phyloP scores from a whole-genome alignment of 495 filamentous ascomycete species.

The Neurospora sp. region DNA sequence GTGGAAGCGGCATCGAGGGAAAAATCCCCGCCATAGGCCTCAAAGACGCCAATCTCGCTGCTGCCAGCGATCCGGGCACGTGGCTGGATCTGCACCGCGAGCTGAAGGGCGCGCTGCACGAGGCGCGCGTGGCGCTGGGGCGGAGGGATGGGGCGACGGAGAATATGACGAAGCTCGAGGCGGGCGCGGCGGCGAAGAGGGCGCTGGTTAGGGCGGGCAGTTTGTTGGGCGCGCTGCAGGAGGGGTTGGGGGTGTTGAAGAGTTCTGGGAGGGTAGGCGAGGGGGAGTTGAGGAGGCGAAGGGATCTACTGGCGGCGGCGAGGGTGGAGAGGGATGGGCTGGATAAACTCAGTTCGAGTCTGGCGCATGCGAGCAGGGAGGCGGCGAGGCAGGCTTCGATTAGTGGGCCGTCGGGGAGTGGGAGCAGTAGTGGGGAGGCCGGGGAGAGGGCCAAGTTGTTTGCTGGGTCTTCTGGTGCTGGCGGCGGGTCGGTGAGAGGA shows the following conservation, averaged over 20 bases:
- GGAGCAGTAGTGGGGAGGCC: conserved; percentile 7
- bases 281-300: conserved; percentile 75
- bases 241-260: conserved; percentile 52
- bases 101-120: conserved; percentile 72
- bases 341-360: conserved; percentile 66
- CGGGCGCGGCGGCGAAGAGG: conserved; percentile 70
- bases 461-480: conserved; percentile 11
- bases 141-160: conserved; percentile 62
- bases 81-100: conserved; percentile 85
- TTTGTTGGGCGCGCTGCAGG: conserved; percentile 56
- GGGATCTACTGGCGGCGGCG: conserved; percentile 67
- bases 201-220: conserved; percentile 64
- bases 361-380: conserved; percentile 38
- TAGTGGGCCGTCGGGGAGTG: conserved; percentile 1
- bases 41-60: conserved; percentile 26
- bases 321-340: conserved; percentile 78
- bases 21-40: conserved; percentile 25
- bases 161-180: conserved; percentile 46
- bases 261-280: conserved; percentile 51
- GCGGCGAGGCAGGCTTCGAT: conserved; percentile 4
- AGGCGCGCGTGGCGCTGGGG: conserved; percentile 65
- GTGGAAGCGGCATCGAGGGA: conserved; percentile 21
- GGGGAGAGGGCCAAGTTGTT: conserved; percentile 25
- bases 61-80: conserved; percentile 61
- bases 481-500: conserved; percentile 11